phyloP scores from a whole-genome alignment of 2,329 filamentous ascomycete genomes.

The Epichloe sibirici region DNA sequence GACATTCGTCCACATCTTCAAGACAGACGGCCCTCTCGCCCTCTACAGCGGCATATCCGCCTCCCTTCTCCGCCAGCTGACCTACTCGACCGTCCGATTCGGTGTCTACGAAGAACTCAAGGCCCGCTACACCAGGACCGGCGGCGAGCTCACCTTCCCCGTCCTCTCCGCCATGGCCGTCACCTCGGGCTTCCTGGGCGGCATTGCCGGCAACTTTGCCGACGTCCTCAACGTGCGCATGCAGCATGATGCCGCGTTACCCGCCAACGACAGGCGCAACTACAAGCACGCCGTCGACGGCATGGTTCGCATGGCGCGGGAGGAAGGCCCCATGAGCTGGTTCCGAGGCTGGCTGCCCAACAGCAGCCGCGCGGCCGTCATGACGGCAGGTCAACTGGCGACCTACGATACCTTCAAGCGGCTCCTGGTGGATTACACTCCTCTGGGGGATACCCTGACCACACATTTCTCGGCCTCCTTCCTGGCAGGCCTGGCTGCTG shows the following conservation, averaged over 20 bases:
- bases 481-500: conserved; percentile 70
- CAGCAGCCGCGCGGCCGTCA: conserved; percentile 66
- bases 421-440: conserved; percentile 51
- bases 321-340: conserved; percentile 64
- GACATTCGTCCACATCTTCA: conserved; percentile 73
- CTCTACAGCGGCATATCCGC: conserved; percentile 89
- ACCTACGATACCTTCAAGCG: conserved; percentile 77
- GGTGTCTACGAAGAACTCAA: conserved; percentile 95
- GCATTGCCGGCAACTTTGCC: conserved; percentile 83
- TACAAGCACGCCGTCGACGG: conserved; percentile 86
- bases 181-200: conserved; percentile 75
- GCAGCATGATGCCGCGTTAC: conserved; percentile 82
- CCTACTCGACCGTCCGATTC: conserved; percentile 93
- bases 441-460: conserved; percentile 55
- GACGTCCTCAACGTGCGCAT: conserved; percentile 97
- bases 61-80: conserved; percentile 83
- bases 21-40: conserved; percentile 61
- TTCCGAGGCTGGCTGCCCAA: conserved; percentile 84
- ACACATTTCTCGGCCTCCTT: conserved; percentile 72
- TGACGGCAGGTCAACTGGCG: conserved; percentile 76
- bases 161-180: conserved; percentile 75
- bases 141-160: conserved; percentile 51
- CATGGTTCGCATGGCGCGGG: conserved; percentile 70
- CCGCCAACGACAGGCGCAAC: conserved; percentile 61
- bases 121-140: conserved; percentile 40